These are phyloP conservation scores for Coemansia interrupta DNA, from an alignment of 192 early-diverging fungal species.

Conservation along the genomic window DNA sequence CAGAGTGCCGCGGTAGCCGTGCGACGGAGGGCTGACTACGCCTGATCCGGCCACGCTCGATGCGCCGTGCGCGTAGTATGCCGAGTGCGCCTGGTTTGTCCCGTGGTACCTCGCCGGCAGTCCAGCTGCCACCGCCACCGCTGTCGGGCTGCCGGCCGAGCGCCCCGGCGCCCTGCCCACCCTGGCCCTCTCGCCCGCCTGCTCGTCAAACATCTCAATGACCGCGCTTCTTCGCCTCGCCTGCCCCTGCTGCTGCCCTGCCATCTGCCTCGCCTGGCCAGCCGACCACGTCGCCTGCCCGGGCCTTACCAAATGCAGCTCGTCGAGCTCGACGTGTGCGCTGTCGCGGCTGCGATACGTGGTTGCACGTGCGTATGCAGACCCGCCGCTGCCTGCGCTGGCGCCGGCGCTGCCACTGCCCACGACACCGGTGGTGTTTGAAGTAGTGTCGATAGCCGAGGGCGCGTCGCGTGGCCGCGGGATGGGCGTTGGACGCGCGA, in stretches of 20 bases:
- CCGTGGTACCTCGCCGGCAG: conserved; percentile 48
- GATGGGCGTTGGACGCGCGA: conserved; percentile 11
- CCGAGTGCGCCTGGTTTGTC: conserved; percentile 41
- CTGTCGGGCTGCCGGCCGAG: neutral
- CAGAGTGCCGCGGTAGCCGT: conserved; percentile 10
- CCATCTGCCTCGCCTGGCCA: no score
- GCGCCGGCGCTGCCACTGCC: neutral
- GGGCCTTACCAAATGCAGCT: conserved; percentile 41
- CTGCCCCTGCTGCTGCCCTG: conserved; percentile 12
- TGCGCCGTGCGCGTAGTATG: conserved; percentile 46
- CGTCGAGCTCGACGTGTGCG: conserved; percentile 44
- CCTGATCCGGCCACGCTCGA: neutral
- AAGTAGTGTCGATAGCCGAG: conserved; percentile 2
- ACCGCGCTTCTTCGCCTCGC: neutral
- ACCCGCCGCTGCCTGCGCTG: conserved; percentile 7
- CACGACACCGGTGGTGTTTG: neutral
- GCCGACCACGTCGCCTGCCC: conserved; percentile 16
- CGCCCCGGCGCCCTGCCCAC: neutral
- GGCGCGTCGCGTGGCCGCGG: neutral
- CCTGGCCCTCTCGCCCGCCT: neutral
- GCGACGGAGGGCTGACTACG: conserved; percentile 2
- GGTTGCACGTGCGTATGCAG: neutral
- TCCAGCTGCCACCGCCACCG: conserved; percentile 1
- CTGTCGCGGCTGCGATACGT: conserved; percentile 45
- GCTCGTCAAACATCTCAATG: neutral